These are phyloP conservation scores for Annulohypoxylon moriforme DNA, from an alignment of 495 filamentous ascomycete genomes.

Conservation along the genomic window DNA sequence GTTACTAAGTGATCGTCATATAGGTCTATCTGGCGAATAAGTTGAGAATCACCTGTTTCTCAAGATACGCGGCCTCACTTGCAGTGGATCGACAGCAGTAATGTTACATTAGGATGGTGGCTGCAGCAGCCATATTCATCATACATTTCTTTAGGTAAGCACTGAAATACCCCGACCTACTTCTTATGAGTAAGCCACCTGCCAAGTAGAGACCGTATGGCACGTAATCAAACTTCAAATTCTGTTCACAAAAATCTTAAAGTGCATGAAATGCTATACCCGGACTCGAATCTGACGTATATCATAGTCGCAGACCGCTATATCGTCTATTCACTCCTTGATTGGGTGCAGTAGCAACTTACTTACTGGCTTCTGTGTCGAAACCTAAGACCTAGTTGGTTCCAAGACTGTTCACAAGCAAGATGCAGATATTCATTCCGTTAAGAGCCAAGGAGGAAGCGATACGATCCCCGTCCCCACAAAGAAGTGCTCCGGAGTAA, in stretches of 20 bases:
- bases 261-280: neutral
- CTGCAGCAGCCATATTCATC: neutral
- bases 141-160: neutral
- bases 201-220: neutral
- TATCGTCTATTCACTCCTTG: neutral
- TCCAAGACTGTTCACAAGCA: neutral
- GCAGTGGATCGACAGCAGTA: too few relatives aligned
- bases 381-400: neutral
- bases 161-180: neutral
- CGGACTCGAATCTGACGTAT: neutral
- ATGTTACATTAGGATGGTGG: neutral
- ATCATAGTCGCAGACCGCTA: neutral
- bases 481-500: neutral
- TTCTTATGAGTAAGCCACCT: neutral
- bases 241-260: neutral
- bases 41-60: slow-evolving; percentile 4
- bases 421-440: neutral
- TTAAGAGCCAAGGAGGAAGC: neutral
- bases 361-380: neutral
- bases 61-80: neutral
- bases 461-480: neutral
- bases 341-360: neutral
- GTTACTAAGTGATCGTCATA: slow-evolving; percentile 1
- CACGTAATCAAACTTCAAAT: neutral
- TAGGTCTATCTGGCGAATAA: neutral